Base-by-base conservation (phyloP, 176 grass and related monocot genomes). In the Chrysopogon serrulatus region DNA sequence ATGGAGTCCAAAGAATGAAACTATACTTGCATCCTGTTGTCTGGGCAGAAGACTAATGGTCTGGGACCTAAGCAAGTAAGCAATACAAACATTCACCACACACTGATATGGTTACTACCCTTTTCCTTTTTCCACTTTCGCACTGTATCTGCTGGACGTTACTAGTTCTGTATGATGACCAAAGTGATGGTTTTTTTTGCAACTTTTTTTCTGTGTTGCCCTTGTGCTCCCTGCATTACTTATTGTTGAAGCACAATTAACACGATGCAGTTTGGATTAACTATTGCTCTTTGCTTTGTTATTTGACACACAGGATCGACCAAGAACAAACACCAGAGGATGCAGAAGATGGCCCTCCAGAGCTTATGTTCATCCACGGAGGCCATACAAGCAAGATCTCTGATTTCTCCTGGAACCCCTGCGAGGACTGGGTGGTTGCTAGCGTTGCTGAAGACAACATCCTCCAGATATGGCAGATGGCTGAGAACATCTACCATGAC, bases 381-480 rank as follows among this genome's bases (percentile, higher is more conserved):
- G 96, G 96, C 61, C 96, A 99, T 78, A 99, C 96, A 19, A 99
- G 96, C 93, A 99, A 96, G 84, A 99, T 99, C 71, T 96, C 96
- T 0, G 96, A 99, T 81, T 99, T 99, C 73, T 96, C 96, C 37
- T 99, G 96, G 96, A 99, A 96, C 76, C 93, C 91, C 3, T 92
- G 91, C 0, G 96, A 99, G 87, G 96, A 99, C 51, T 99, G 96
- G 96, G 90, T 99, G 59, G 27, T 99, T 48, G 89, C 93, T 27
- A 96, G 96, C 13, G 96, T 99, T 2, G 96, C 93, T 2, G 93
- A 99, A 83, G 93, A 99, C 76, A 99, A 99, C 88, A 99, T 99
- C 73, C 87, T 99, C 82, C 96, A 99, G 88, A 99, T 99, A 84
- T 99, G 96, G 96, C 96, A 99, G 74, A 99, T 99, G 96, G 93